Conservation (phyloP, 1,284 basidiomycete genomes). For the Ustilago curta region DNA sequence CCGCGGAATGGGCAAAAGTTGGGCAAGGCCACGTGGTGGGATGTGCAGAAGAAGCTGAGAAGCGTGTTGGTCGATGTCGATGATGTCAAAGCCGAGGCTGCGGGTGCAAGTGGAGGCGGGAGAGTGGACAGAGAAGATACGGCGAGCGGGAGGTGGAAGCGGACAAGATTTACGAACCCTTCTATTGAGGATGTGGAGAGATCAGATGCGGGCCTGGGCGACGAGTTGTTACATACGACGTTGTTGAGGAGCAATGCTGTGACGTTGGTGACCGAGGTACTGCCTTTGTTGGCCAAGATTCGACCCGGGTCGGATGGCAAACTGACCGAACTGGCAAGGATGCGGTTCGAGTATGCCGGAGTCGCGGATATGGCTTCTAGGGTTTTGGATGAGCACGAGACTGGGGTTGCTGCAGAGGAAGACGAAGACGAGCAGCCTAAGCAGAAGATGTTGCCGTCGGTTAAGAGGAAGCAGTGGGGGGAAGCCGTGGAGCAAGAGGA, state of each 20-base stretch:
- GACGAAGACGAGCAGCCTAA: background rate
- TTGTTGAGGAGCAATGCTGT: constrained; percentile 17
- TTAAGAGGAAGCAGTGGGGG: constrained; percentile 6
- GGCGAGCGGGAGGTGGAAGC: constrained; percentile 4
- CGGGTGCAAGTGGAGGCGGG: background rate
- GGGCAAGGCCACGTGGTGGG: constrained; percentile 73
- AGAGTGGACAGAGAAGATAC: constrained; percentile 6
- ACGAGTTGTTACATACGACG: constrained; percentile 1
- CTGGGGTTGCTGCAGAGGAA: constrained; percentile 17
- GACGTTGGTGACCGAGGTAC: constrained; percentile 37
- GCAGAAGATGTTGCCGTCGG: background rate
- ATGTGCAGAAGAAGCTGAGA: constrained; percentile 67
- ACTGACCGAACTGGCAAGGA: constrained; percentile 19
- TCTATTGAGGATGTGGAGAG: constrained; percentile 10
- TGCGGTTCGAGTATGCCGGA: constrained; percentile 45
- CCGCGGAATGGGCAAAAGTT: constrained; percentile 79
- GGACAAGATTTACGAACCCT: constrained; percentile 21
- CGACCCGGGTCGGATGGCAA: constrained; percentile 8
- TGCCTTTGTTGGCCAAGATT: constrained; percentile 48
- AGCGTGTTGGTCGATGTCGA: constrained; percentile 67
- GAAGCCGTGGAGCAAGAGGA: constrained; percentile 7
- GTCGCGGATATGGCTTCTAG: constrained; percentile 34
- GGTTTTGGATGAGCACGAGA: constrained; percentile 38
- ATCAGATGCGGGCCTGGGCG: constrained; percentile 30
- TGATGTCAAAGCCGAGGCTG: constrained; percentile 42